Percentiles rank a stretch among this genome's conserved stretches.
Conservation (phyloP, 768 basidiomycete genomes). For the Russula earlei region DNA sequence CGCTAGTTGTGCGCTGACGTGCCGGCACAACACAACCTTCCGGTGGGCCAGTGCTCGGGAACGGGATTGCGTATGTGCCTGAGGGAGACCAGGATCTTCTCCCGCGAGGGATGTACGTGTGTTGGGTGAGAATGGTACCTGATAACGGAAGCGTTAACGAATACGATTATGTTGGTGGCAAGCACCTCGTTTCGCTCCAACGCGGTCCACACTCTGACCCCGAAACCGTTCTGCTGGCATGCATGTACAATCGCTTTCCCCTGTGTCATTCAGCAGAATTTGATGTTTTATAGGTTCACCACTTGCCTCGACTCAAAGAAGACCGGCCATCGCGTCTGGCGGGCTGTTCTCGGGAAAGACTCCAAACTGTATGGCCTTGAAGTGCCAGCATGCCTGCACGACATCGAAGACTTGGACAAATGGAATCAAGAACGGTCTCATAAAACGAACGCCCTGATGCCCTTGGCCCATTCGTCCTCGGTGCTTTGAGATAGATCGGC, state of each 20-base stretch:
- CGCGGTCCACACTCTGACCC: slow-evolving; percentile 36
- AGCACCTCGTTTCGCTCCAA: slow-evolving; percentile 56
- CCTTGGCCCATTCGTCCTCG: slow-evolving; percentile 33
- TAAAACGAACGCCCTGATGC: neutral
- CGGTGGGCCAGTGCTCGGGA: slow-evolving; percentile 12
- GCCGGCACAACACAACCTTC: slow-evolving; percentile 67
- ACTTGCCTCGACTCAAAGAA: slow-evolving; percentile 61
- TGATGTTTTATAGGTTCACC: slow-evolving; percentile 41
- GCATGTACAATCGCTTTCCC: slow-evolving; percentile 41
- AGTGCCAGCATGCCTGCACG: slow-evolving; percentile 26
- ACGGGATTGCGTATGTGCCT: slow-evolving; percentile 27
- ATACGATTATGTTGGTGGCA: slow-evolving; percentile 43
- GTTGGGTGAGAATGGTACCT: too few relatives aligned
- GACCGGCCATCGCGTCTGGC: slow-evolving; percentile 48
- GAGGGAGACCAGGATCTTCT: slow-evolving; percentile 28
- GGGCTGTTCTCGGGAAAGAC: slow-evolving; percentile 35
- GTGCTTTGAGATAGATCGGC: slow-evolving; percentile 35
- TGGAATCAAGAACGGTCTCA: neutral
- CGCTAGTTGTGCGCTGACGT: slow-evolving; percentile 69
- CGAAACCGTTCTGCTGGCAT: slow-evolving; percentile 45
- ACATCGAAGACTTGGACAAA: neutral
- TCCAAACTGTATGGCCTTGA: slow-evolving; percentile 26
- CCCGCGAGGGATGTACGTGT: slow-evolving; percentile 16
- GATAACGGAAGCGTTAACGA: too few relatives aligned
- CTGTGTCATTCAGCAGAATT: neutral